Base-by-base conservation (phyloP, 2,329 filamentous ascomycete species). In the Cephalotrichum gorgonifer region DNA sequence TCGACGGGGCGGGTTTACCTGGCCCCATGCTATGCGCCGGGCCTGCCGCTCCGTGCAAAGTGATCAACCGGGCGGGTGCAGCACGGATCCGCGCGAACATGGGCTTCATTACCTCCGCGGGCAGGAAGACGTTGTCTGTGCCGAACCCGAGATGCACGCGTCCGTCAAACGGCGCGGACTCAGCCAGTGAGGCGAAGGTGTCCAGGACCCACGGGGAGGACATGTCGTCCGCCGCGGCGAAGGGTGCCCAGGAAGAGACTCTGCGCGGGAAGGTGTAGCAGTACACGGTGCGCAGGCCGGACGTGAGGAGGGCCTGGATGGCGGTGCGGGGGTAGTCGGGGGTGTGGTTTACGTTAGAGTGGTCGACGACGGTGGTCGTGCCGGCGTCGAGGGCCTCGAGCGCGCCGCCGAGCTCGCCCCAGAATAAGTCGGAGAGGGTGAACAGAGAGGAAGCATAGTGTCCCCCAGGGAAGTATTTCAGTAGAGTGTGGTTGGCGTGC, bases 361-460 rank as follows among this genome's bases (percentile, higher is more conserved):
- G 53, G 14, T 56, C 50, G 17, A 54, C 42, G 4, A 51, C 50
- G 0, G 67, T 69, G 0, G 70, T 73, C 6, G 65, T 69, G 0
- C 70, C 70, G 1, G 60, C 65, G 35, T 72, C 65, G 6, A 71
- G 53, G 8, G 59, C 56, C 52, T 71, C 68, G 15, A 70, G 55
- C n/a, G 58, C 59, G 2, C 68, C 70, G 9, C 60, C 64, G 4
- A 71, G 55, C 51, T 68, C 57, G n/a, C 69, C 69, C 63, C 70
- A 71, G 56, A 71, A 75, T 3, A 72, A 56, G 50, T 76, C 74
- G 2, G 68, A 59, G 2, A 53, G 23, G 6, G 33, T 26, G 26
- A 33, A 42, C 20, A 22, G 35, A 6, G 35, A 6, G 20, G 14
- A 6, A 7, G 35, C 7, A n/a, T 7, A 39, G 15, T 39, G 6